phyloP scores from a whole-genome alignment of 441 rosid genomes.

The Adansonia rubrostipa region DNA sequence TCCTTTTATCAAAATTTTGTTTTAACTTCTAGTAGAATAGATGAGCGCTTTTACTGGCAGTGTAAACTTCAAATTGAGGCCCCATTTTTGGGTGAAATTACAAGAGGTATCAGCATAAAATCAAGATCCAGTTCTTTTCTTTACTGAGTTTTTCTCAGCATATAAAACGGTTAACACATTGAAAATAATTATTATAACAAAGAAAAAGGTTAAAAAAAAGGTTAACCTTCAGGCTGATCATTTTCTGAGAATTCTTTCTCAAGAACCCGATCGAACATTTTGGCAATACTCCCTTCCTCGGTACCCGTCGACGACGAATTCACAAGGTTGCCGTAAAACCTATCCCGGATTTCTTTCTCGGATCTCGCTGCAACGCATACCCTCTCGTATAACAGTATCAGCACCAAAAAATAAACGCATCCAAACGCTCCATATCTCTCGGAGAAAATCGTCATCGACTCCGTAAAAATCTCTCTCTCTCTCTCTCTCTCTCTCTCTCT shows the following conservation, averaged over 20 bases:
- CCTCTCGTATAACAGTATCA: constrained; percentile 37
- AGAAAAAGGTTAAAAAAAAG: background rate
- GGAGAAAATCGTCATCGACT: constrained; percentile 32
- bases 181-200: background rate
- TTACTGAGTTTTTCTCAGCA: background rate
- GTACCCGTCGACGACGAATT: constrained; percentile 68
- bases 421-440: constrained; percentile 38
- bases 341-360: constrained; percentile 74
- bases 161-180: background rate
- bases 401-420: constrained; percentile 34
- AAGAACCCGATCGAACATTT: constrained; percentile 91
- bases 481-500: background rate
- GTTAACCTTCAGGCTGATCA: constrained; percentile 84
- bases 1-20: background rate
- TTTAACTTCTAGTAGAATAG: background rate
- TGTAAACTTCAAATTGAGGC: background rate
- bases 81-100: background rate
- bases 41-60: background rate
- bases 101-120: background rate
- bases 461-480: constrained; percentile 5
- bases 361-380: constrained; percentile 58
- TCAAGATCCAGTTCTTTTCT: background rate
- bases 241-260: constrained; percentile 92
- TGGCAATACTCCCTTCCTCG: constrained; percentile 78
- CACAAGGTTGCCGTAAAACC: constrained; percentile 86